Conservation (phyloP, 2,329 filamentous ascomycete species). For the Aspergillus fumigatiaffinis region DNA sequence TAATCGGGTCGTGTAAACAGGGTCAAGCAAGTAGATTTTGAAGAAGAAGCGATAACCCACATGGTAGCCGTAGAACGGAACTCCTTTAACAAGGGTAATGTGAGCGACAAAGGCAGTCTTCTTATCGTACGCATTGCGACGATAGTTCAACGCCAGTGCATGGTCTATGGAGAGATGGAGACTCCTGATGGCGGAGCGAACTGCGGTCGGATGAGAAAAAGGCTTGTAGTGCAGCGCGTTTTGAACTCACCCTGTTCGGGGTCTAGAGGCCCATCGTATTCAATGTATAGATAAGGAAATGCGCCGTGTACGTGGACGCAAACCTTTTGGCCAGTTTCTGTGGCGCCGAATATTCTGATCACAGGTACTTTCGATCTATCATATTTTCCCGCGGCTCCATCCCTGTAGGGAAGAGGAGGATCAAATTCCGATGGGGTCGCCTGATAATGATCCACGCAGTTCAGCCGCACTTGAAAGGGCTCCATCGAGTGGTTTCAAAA, state of each 20-base stretch:
- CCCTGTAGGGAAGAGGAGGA: constrained; percentile 67
- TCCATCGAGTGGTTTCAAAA: constrained; percentile 51
- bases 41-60: constrained; percentile 88
- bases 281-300: constrained; percentile 91
- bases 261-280: constrained; percentile 69
- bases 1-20: constrained; percentile 78
- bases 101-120: constrained; percentile 77
- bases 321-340: constrained; percentile 91
- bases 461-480: constrained; percentile 82
- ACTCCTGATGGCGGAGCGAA: constrained; percentile 69
- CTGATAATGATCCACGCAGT: constrained; percentile 96
- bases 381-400: constrained; percentile 55
- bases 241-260: constrained; percentile 60
- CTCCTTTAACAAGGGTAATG: constrained; percentile 85
- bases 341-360: constrained; percentile 85
- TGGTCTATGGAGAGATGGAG: constrained; percentile 87
- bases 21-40: constrained; percentile 93
- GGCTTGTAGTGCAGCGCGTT: neutral
- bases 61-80: constrained; percentile 94
- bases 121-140: constrained; percentile 66
- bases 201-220: constrained; percentile 40
- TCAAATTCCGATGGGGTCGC: constrained; percentile 73
- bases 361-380: constrained; percentile 75
- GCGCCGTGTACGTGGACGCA: constrained; percentile 94
- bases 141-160: constrained; percentile 80